Evolutionary conservation across 768 basidiomycete species (phyloP), one percentile per base, ranked within the genome.

Genomic region (Chalciporus chontae): DNA sequence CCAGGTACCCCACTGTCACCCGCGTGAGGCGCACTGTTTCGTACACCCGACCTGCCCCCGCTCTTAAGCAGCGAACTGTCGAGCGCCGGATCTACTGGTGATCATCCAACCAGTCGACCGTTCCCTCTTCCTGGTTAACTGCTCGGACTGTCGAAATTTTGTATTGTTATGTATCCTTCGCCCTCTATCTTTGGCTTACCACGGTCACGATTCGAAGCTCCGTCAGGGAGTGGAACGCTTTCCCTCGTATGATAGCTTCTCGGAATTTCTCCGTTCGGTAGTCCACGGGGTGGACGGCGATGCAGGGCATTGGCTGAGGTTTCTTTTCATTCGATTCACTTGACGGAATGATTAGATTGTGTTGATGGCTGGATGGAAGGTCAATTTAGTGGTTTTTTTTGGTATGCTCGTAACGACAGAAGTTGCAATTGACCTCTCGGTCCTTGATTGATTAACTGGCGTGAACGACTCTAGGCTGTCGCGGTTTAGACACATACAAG

Each of bases 81-180:
- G 87, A 90, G 68, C 84, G 89, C 50, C 74, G 77, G 53, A 78
- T 90, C 61, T 85, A 85, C 71, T 91, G 84, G 84, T 90, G 73
- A 77, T 55, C 29, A 4, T 45, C 17, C 23, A 37, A 23, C 13
- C 29, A 7, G 45, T 40, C 24, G 31, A 15, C 29, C 29, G 40
- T 42, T 40, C 41, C 42, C 38, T 36, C n/a, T 41, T 19, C 17
- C 27, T 36, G 19, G 43, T 45, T 47, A 14, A 18, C 43, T 53
- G 47, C 44, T 54, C 43, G 62, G 51, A 60, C 45, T 57, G 37
- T 62, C 47, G 43, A 63, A 50, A 37, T 60, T 69, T 57, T 69
- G 68, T 68, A 69, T 66, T 69, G 48, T 64, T 60, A 62, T 54
- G 57, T 68, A 62, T 58, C 45, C 51, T 51, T 54, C 21, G 31